Evolutionary conservation across 257 asterid genomes (phyloP).

Genomic region (Lavandula angustifolia): DNA sequence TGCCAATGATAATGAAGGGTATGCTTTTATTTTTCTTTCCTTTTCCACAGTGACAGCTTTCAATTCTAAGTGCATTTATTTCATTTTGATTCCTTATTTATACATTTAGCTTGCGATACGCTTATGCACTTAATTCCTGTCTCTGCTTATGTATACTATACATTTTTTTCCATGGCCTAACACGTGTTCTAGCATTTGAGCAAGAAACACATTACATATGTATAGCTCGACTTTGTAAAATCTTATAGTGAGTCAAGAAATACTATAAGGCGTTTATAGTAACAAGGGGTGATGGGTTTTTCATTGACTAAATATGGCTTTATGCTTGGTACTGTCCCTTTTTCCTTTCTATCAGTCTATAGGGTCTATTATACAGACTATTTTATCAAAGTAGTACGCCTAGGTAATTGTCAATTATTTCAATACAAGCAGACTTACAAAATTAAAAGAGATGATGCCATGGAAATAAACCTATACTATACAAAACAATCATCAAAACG

Average conservation of each 20-base stretch:
- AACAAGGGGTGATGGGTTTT: neutral
- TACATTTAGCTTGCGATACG: neutral
- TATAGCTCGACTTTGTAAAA: too few species aligned
- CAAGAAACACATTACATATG: neutral
- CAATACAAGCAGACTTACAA: constrained; percentile 2
- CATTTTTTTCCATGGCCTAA: constrained; percentile 3
- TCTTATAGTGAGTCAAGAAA: neutral
- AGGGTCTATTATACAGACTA: neutral
- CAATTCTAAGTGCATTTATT: constrained; percentile 21
- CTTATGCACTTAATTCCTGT: constrained; percentile 6
- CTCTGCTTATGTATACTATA: neutral
- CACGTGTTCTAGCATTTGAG: constrained; percentile 15
- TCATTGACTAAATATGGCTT: neutral
- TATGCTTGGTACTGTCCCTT: neutral
- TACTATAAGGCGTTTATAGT: neutral
- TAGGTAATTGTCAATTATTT: constrained; percentile 5
- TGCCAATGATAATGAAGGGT: constrained; percentile 81
- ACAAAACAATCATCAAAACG: neutral
- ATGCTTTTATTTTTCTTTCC: constrained; percentile 35
- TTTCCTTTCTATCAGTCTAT: neutral
- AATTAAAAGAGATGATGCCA: constrained; percentile 4
- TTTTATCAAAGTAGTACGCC: neutral
- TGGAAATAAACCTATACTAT: too few species aligned
- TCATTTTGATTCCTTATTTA: neutral
- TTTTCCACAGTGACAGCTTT: constrained; percentile 20